Evolutionary conservation across 371 early-diverging fungal genomes (phyloP).

Genomic region (Lichtheimia ornata): DNA sequence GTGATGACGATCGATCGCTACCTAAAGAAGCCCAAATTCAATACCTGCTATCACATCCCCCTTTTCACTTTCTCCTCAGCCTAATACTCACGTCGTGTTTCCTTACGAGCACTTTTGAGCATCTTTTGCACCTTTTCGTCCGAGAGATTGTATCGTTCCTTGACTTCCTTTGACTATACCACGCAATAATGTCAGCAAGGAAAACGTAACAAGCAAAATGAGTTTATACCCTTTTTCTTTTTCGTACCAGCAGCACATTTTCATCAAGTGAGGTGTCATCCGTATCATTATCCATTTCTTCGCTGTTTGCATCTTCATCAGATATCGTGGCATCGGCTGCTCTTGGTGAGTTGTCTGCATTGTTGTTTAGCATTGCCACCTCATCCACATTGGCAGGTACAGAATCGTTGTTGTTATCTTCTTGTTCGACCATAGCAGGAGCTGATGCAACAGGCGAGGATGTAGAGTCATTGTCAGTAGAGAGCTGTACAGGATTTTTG

Average conservation of each 20-base stretch:
- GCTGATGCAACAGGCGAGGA: not conserved
- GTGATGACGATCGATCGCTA: constrained; percentile 8
- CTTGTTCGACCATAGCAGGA: constrained; percentile 15
- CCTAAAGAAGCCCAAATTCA: constrained; percentile 17
- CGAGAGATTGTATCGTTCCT: constrained; percentile 63
- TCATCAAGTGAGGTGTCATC: constrained; percentile 11
- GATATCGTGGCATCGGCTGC: not conserved
- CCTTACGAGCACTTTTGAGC: constrained; percentile 54
- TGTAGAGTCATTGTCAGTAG: constrained; percentile 1
- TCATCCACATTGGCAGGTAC: constrained; percentile 53
- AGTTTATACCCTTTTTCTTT: constrained; percentile 10
- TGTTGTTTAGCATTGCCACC: constrained; percentile 46
- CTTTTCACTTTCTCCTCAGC: no score
- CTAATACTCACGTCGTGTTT: constrained; percentile 21
- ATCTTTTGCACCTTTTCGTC: constrained; percentile 59
- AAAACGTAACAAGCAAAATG: not conserved
- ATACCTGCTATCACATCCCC: constrained; percentile 12
- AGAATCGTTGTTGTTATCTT: constrained; percentile 20
- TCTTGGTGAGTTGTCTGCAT: not conserved
- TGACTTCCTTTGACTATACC: constrained; percentile 54
- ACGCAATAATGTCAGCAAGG: constrained; percentile 1
- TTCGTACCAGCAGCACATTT: constrained; percentile 16
- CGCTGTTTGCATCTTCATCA: constrained; percentile 6
- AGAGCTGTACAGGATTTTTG: not conserved
- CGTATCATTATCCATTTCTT: constrained; percentile 10